Base-by-base conservation (phyloP, 148 eudicot genomes). In the Agrostemma githago region DNA sequence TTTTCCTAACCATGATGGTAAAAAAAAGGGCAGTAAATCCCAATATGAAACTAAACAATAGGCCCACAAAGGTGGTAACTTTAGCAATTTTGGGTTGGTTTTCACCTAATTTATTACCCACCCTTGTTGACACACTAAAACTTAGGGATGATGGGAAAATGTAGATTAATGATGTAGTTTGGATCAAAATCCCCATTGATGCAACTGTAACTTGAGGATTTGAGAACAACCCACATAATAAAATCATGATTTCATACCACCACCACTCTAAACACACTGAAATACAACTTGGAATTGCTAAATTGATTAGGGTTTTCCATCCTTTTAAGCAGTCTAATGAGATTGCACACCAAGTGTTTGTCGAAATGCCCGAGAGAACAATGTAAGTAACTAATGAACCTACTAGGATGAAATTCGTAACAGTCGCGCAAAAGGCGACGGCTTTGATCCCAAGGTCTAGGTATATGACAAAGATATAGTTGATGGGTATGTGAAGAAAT, bases 181-280 rank as follows among this genome's bases (percentile, higher is more conserved):
- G 96, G 53, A 90, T 90, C 69, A 90, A 65, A 62, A 90, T 84
- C 19, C 96, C 96, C 89, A 88, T 90, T 40, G 96, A 88, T 38
- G 89, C 84, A 0, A 90, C 88, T 0, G 89, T 84, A 2, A 85
- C 76, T 69, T 73, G 80, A 40, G 96, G 96, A 66, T 88, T 87
- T 15, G 68, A 4, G 2, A 91, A 72, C 21, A 87, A 54, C 64
- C 97, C 97, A 63, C 97, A 87, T 8, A 89, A 68, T 68, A 91
- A 70, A 67, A 91, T 84, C 91, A 89, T 91, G 84, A 91, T 85
- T 61, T 91, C 97, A 62, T 91, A 91, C 93, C 97, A 91, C 97
- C 97, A 91, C 97, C 97, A 91, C 53, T 91, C 97, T 20, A 91
- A 79, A 59, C 97, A 91, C 1, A 91, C 93, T 1, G 91, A 85